Evolutionary conservation across 805 yeast species (phyloP).

Genomic region (Candida adriatica): DNA sequence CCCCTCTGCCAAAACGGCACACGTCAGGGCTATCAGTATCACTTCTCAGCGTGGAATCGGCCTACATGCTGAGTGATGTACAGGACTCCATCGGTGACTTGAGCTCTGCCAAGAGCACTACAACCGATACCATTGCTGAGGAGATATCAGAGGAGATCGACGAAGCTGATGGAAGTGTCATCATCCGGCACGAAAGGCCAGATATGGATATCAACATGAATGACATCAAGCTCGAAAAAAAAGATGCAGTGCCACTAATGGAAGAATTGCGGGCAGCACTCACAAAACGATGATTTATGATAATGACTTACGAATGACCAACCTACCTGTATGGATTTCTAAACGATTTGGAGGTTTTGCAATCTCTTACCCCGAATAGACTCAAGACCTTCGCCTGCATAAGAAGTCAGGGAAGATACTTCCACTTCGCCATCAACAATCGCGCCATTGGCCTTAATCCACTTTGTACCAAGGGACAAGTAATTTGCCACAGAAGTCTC

Average conservation of each 20-base stretch:
- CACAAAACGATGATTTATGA: constrained; percentile 4
- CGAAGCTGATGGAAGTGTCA: constrained; percentile 23
- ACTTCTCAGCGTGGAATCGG: constrained; percentile 22
- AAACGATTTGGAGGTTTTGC: constrained; percentile 23
- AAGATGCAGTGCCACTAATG: constrained; percentile 12
- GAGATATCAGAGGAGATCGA: constrained; percentile 11
- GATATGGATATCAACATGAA: constrained; percentile 8
- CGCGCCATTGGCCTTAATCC: constrained; percentile 75
- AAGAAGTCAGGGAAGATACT: constrained; percentile 69
- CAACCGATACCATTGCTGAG: constrained; percentile 18
- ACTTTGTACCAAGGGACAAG: constrained; percentile 59
- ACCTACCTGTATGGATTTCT: too few relatives aligned
- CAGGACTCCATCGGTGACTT: too few relatives aligned
- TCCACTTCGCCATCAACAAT: constrained; percentile 47
- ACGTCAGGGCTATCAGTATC: constrained; percentile 25
- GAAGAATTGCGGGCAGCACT: constrained; percentile 14
- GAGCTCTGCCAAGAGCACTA: too few relatives aligned
- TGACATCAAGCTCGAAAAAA: constrained; percentile 6
- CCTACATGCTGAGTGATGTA: too few relatives aligned
- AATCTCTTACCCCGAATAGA: constrained; percentile 41
- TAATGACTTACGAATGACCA: too few relatives aligned
- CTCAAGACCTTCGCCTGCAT: constrained; percentile 66
- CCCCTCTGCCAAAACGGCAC: constrained; percentile 17
- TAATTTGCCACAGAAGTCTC: constrained; percentile 67
- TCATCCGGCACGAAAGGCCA: constrained; percentile 9